Evolutionary conservation across 2,329 filamentous ascomycete genomes (phyloP).

Genomic region (Chaetomiaceae sp.): DNA sequence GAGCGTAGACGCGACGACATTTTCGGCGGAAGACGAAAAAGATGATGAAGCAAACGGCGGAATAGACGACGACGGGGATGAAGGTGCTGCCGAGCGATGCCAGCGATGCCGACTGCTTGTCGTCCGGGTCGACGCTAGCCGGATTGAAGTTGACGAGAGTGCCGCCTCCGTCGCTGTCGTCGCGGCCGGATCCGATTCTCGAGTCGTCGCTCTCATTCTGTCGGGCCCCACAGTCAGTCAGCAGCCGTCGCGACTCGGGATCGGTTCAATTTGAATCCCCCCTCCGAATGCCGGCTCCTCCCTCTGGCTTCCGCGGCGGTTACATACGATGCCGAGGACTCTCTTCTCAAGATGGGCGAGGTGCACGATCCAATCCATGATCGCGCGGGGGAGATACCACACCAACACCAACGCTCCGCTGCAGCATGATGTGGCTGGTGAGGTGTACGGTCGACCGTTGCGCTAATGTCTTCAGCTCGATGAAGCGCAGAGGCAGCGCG

Average conservation of each 20-base stretch:
- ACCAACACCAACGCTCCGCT: neutral
- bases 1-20: constrained; percentile 51
- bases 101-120: constrained; percentile 33
- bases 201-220: constrained; percentile 27
- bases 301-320: no score
- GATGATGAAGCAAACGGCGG: constrained; percentile 45
- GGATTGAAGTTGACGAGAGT: constrained; percentile 35
- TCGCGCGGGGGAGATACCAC: constrained; percentile 1
- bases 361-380: constrained; percentile 4
- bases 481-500: no score
- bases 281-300: no score
- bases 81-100: constrained; percentile 47
- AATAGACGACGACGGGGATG: constrained; percentile 47
- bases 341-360: constrained; percentile 3
- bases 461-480: neutral
- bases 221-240: neutral
- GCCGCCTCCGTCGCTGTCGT: constrained; percentile 38
- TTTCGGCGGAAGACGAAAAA: constrained; percentile 49
- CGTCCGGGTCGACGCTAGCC: constrained; percentile 31
- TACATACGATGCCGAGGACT: constrained; percentile 5
- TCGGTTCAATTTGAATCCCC: no score
- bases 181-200: constrained; percentile 27
- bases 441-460: neutral
- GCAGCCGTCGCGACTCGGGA: no score
- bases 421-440: constrained; percentile 3